Evolutionary conservation across 768 basidiomycete genomes (phyloP).

Genomic region (Pholiota conissans): DNA sequence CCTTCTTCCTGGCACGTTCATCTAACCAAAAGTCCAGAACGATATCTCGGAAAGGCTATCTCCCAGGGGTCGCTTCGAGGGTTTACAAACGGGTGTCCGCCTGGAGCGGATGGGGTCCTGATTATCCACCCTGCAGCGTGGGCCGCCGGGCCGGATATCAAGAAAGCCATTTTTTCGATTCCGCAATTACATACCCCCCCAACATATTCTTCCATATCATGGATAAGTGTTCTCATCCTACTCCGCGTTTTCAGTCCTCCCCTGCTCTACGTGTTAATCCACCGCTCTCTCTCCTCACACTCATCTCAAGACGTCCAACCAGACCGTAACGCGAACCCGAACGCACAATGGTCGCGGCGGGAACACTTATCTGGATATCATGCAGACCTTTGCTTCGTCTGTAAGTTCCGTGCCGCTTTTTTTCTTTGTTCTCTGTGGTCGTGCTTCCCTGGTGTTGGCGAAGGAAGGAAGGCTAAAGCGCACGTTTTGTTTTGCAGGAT

Average conservation of each 20-base stretch:
- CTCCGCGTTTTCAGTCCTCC: neutral
- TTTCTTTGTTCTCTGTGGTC: too few species aligned
- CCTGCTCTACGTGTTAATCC: neutral
- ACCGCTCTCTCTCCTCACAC: neutral
- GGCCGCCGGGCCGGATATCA: neutral
- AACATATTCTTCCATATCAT: neutral
- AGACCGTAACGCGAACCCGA: too few species aligned
- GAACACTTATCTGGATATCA: conserved; percentile 64
- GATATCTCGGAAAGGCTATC: too few species aligned
- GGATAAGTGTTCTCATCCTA: neutral
- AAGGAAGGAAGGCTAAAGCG: too few species aligned
- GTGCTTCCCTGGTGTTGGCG: neutral
- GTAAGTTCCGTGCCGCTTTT: conserved; percentile 33
- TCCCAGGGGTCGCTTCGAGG: neutral
- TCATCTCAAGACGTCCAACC: neutral
- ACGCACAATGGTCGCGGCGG: conserved; percentile 25
- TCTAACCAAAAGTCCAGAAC: too few species aligned
- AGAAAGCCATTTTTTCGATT: neutral
- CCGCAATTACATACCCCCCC: neutral
- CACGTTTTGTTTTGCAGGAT: too few species aligned
- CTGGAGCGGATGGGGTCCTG: neutral
- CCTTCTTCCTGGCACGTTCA: too few species aligned
- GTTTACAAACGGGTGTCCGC: neutral
- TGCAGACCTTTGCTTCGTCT: conserved; percentile 58
- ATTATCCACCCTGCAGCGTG: neutral